Evolutionary conservation across 1,139 yeast species (phyloP).

Genomic region (Saccharomycopsis hybrid): DNA sequence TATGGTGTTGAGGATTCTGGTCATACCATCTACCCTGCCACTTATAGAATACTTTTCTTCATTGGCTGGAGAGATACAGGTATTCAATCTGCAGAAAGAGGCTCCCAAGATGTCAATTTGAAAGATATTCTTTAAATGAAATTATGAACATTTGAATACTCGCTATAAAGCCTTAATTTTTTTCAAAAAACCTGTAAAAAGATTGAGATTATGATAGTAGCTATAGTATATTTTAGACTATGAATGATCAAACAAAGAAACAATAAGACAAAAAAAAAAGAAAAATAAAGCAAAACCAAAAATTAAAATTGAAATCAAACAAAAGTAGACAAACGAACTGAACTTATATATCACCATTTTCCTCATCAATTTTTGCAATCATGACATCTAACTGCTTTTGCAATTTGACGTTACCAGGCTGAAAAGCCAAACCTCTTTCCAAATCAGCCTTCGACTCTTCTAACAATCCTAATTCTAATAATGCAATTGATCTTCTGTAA

Average conservation of each 20-base stretch:
- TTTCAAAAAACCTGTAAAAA: too few species aligned
- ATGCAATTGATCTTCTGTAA: conserved; percentile 74
- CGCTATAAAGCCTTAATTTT: too few species aligned
- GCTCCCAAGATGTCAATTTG: conserved; percentile 60
- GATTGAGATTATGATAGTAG: too few species aligned
- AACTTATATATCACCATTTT: conserved; percentile 16
- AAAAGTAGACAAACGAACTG: too few species aligned
- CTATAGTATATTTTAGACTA: too few species aligned
- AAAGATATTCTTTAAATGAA: conserved; percentile 46
- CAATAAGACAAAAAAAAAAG: too few species aligned
- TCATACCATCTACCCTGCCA: conserved; percentile 42
- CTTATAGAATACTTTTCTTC: conserved; percentile 72
- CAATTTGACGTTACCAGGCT: conserved; percentile 46
- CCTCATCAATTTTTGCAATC: conserved; percentile 10
- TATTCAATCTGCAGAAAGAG: conserved; percentile 69
- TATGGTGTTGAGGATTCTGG: conserved; percentile 69
- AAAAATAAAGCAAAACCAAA: too few species aligned
- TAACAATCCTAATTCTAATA: conserved; percentile 60
- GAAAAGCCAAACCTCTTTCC: conserved; percentile 69
- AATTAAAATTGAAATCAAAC: too few species aligned
- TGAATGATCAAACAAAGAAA: too few species aligned
- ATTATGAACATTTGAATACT: too few species aligned
- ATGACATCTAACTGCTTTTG: conserved; percentile 23
- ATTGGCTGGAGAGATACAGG: conserved; percentile 83
- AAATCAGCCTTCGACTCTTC: conserved; percentile 69